These are phyloP conservation scores for Aspergillus egyptiacus DNA, from an alignment of 495 filamentous ascomycete genomes.

Conservation along the genomic window DNA sequence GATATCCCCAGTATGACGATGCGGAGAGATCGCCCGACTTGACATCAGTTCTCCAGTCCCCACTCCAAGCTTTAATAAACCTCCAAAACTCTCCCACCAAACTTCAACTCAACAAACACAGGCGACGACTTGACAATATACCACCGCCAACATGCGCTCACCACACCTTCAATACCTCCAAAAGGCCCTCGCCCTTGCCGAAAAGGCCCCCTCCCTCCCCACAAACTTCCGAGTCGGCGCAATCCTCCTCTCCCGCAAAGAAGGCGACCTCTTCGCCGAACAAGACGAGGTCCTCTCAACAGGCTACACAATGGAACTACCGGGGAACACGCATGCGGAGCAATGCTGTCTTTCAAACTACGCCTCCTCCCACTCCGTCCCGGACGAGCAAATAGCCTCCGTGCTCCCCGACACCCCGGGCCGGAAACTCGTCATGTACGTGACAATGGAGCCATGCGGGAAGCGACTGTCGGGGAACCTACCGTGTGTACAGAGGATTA, in stretches of 20 bases:
- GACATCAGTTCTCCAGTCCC: background rate
- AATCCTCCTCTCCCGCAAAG: slow-evolving; percentile 56
- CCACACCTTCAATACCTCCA: slow-evolving; percentile 62
- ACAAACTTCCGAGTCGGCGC: slow-evolving; percentile 94
- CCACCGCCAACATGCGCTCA: slow-evolving; percentile 19
- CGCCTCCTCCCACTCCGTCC: slow-evolving; percentile 41
- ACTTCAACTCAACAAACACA: background rate
- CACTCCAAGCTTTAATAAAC: background rate
- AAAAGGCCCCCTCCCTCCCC: slow-evolving; percentile 71
- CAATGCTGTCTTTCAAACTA: slow-evolving; percentile 84
- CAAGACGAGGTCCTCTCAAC: slow-evolving; percentile 64
- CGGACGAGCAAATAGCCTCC: slow-evolving; percentile 50
- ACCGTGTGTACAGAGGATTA: slow-evolving; percentile 77
- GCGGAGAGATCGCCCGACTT: background rate
- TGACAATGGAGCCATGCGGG: slow-evolving; percentile 90
- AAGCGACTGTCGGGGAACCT: slow-evolving; percentile 73
- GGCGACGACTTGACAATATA: no score
- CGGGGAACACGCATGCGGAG: slow-evolving; percentile 93
- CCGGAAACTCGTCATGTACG: slow-evolving; percentile 64
- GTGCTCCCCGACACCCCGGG: slow-evolving; percentile 44
- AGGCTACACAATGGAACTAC: slow-evolving; percentile 85
- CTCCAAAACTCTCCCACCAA: background rate
- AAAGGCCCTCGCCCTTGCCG: slow-evolving; percentile 66
- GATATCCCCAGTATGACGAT: background rate
- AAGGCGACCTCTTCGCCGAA: slow-evolving; percentile 25